phyloP scores from a whole-genome alignment of 441 rosid genomes.

The Flueggea neowawraea region DNA sequence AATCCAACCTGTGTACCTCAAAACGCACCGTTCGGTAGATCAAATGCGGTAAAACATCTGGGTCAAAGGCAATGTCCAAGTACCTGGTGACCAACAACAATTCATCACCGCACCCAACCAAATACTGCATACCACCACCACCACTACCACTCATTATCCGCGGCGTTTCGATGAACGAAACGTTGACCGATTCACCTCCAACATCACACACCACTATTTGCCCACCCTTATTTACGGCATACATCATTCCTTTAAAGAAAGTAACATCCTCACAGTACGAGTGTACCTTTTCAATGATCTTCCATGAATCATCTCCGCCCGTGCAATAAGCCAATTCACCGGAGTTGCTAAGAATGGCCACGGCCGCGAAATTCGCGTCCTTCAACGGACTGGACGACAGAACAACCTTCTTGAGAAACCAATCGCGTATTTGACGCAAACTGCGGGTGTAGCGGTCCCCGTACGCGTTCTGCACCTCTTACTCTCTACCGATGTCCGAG shows the following conservation, averaged over 20 bases:
- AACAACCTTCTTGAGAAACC: slow-evolving; percentile 46
- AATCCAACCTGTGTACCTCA: slow-evolving; percentile 39
- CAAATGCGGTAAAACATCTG: slow-evolving; percentile 16
- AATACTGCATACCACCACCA: slow-evolving; percentile 46
- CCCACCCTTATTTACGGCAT: slow-evolving; percentile 42
- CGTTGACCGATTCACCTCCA: slow-evolving; percentile 19
- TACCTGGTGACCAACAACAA: slow-evolving; percentile 40
- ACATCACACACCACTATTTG: slow-evolving; percentile 36
- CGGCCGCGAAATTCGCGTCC: slow-evolving; percentile 27
- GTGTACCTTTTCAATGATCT: slow-evolving; percentile 22
- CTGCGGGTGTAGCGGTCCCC: slow-evolving; percentile 21
- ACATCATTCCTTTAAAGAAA: slow-evolving; percentile 34
- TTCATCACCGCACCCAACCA: slow-evolving; percentile 44
- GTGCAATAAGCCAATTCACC: slow-evolving; percentile 42
- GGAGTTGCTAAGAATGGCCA: slow-evolving; percentile 37
- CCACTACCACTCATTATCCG: background rate
- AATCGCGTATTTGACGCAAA: slow-evolving; percentile 49
- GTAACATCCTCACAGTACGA: slow-evolving; percentile 46
- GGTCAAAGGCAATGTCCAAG: slow-evolving; percentile 30
- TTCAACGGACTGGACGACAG: slow-evolving; percentile 42
- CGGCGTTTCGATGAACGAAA: slow-evolving; percentile 28
- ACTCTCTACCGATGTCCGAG: slow-evolving; percentile 48
- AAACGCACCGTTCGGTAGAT: slow-evolving; percentile 33
- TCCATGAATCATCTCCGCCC: slow-evolving; percentile 39
- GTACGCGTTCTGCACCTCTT: slow-evolving; percentile 19